Evolutionary conservation across 2,329 filamentous ascomycete species (phyloP).

Genomic region (Teratosphaeria destructans): DNA sequence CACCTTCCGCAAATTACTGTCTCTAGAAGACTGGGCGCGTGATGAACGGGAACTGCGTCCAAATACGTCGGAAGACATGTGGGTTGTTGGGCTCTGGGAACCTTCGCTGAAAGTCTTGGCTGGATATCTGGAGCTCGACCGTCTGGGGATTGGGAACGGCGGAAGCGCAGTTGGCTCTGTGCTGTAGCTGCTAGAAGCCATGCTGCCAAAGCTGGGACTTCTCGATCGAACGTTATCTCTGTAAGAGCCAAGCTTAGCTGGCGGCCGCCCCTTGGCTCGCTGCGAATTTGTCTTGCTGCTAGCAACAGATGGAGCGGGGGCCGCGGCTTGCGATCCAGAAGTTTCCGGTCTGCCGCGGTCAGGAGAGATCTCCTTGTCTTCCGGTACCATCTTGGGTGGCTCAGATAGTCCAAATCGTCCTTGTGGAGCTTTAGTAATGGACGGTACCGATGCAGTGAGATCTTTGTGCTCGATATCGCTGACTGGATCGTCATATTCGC

Average conservation of each 20-base stretch:
- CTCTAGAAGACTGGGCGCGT: slow-evolving; percentile 25
- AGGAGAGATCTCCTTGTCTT: slow-evolving; percentile 26
- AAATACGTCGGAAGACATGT: slow-evolving; percentile 15
- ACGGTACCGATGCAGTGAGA: slow-evolving; percentile 16
- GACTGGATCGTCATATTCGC: slow-evolving; percentile 16
- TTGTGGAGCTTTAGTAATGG: slow-evolving; percentile 13
- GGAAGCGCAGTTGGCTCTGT: slow-evolving; percentile 37
- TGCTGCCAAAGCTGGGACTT: slow-evolving; percentile 55
- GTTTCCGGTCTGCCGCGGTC: slow-evolving; percentile 20
- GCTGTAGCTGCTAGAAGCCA: slow-evolving; percentile 26
- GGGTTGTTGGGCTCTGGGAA: slow-evolving; percentile 61
- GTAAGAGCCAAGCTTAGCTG: slow-evolving; percentile 13
- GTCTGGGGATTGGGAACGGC: slow-evolving; percentile 83
- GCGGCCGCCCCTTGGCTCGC: slow-evolving; percentile 9
- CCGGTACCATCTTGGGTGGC: slow-evolving; percentile 24
- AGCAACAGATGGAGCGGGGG: slow-evolving; percentile 22
- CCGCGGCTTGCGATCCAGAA: slow-evolving; percentile 21
- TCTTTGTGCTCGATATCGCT: slow-evolving; percentile 18
- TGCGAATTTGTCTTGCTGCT: slow-evolving; percentile 21
- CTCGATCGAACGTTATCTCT: slow-evolving; percentile 37
- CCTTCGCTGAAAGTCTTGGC: slow-evolving; percentile 63
- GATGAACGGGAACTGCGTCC: background rate
- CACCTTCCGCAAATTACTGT: slow-evolving; percentile 55
- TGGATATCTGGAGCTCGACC: slow-evolving; percentile 74
- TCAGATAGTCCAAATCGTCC: slow-evolving; percentile 21